Conservation (phyloP, 1,284 basidiomycete species). For the Boletus albobrunnescens region DNA sequence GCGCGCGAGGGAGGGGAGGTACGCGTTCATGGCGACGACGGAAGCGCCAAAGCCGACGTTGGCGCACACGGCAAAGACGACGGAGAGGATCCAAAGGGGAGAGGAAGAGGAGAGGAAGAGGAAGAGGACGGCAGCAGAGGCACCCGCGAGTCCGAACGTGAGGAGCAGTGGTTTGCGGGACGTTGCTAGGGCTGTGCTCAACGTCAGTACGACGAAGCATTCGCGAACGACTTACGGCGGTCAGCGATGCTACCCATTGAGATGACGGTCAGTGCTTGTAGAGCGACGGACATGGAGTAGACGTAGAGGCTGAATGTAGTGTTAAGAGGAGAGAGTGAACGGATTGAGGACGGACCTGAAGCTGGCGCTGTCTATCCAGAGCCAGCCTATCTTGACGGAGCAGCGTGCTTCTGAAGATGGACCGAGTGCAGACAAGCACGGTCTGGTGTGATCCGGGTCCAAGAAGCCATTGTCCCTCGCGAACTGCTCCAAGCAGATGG, state of each 20-base stretch:
- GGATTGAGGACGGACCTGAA: conserved; percentile 57
- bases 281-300: conserved; percentile 78
- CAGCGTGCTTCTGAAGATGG: conserved; percentile 44
- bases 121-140: conserved; percentile 63
- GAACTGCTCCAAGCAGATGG: conserved; percentile 80
- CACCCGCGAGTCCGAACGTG: conserved; percentile 68
- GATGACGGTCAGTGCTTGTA: conserved; percentile 87
- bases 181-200: conserved; percentile 47
- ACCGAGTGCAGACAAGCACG: conserved; percentile 39
- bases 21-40: conserved; percentile 85
- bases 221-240: conserved; percentile 55
- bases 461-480: conserved; percentile 77
- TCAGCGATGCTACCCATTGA: conserved; percentile 88
- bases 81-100: conserved; percentile 58
- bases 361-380: conserved; percentile 83
- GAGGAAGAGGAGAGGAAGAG: conserved; percentile 69
- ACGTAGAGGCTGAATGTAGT: conserved; percentile 66
- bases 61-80: conserved; percentile 64
- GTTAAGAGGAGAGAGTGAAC: not conserved
- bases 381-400: conserved; percentile 70
- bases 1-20: conserved; percentile 74
- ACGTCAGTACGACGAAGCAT: not conserved
- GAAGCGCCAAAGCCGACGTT: conserved; percentile 83
- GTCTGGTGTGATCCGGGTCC: conserved; percentile 54
- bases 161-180: conserved; percentile 77